Percentiles rank a stretch among this genome's conserved stretches.
These are phyloP conservation scores for Monosporascus sp. DNA, from an alignment of 2,329 filamentous ascomycete species.

Conservation along the genomic window DNA sequence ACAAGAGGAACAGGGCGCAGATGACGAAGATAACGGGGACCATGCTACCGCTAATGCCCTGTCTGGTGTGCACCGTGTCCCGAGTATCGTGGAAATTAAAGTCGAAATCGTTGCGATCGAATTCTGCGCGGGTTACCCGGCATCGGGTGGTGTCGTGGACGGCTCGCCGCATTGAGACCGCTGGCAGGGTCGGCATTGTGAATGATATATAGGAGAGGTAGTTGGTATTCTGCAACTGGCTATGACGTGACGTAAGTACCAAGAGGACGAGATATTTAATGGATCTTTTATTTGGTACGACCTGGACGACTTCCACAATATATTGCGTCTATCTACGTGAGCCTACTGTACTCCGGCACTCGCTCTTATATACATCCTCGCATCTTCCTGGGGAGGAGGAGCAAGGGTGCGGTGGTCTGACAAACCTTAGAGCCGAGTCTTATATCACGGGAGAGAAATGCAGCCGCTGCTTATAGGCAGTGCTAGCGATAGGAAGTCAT, in stretches of 20 bases:
- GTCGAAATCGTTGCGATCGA: neutral
- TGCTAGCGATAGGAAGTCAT: no score
- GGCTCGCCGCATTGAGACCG: neutral
- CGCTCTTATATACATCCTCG: no score
- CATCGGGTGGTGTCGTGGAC: neutral
- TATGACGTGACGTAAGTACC: neutral
- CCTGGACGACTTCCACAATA: no score
- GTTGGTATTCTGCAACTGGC: neutral
- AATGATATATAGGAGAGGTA: neutral
- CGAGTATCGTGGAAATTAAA: neutral
- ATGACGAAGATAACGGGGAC: slow-evolving; percentile 2
- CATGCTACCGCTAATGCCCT: neutral
- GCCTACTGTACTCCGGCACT: no score
- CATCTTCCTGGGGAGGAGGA: no score
- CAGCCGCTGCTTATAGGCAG: no score
- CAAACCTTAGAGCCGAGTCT: no score
- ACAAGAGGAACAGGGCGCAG: neutral
- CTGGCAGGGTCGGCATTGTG: neutral
- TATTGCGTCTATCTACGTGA: no score
- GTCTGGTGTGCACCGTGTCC: neutral
- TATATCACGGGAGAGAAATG: no score
- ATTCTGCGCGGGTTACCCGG: no score
- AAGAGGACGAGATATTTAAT: neutral
- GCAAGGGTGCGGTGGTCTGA: no score
- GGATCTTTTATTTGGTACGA: no score